Percentiles rank a stretch among this genome's conserved stretches.
phyloP scores from a whole-genome alignment of 2,329 filamentous ascomycete genomes.

The Mycosphaerella sp. region DNA sequence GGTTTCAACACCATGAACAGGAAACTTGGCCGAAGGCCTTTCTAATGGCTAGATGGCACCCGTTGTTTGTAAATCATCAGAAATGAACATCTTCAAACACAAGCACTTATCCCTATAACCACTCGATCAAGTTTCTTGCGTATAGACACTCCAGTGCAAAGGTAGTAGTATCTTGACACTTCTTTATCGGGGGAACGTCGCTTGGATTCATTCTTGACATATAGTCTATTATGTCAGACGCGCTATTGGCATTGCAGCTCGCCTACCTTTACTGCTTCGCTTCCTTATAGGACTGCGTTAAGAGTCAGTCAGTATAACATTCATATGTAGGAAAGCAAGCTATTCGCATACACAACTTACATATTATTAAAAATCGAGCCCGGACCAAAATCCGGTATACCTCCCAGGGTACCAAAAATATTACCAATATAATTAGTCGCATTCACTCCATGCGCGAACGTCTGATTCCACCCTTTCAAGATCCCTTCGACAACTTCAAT shows the following conservation, averaged over 20 bases:
- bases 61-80: slow-evolving; percentile 14
- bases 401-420: slow-evolving; percentile 63
- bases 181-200: slow-evolving; percentile 40
- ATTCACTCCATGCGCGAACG: slow-evolving; percentile 52
- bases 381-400: slow-evolving; percentile 23
- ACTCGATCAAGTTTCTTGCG: slow-evolving; percentile 45
- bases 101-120: slow-evolving; percentile 44
- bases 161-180: slow-evolving; percentile 50
- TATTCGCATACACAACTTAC: neutral
- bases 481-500: slow-evolving; percentile 59
- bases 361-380: slow-evolving; percentile 19
- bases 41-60: no score
- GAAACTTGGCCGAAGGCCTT: no score
- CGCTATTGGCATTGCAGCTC: neutral
- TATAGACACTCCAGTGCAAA: slow-evolving; percentile 52
- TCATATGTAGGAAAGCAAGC: no score
- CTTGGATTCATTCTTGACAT: slow-evolving; percentile 43
- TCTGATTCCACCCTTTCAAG: slow-evolving; percentile 53
- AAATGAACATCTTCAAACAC: slow-evolving; percentile 49
- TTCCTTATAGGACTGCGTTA: neutral
- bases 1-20: no score
- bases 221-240: no score
- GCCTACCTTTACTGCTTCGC: neutral
- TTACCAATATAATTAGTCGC: slow-evolving; percentile 55
- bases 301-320: no score